A percentile compares a stretch with the other conserved stretches of the same genome.
Conservation (phyloP, 352 stramenopile species). For the Elongisporangium anandrum region DNA sequence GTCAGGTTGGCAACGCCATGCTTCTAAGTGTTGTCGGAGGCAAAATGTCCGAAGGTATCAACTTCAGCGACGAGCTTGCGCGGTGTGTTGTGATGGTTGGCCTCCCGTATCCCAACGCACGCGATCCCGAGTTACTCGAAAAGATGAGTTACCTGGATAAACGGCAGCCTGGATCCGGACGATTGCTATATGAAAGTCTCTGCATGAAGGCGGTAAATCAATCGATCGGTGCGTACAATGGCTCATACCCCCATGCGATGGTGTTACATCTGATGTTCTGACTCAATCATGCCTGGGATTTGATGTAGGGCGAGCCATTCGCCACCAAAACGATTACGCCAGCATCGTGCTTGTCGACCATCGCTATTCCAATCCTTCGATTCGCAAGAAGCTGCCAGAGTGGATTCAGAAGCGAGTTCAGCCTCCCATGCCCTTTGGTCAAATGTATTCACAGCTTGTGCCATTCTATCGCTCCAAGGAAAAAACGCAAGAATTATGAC, state of each 20-base stretch:
- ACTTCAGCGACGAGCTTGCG: conserved; percentile 98
- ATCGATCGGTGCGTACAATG: conserved; percentile 73
- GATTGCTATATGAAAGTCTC: conserved; percentile 96
- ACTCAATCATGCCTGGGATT: too few species aligned
- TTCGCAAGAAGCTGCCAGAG: conserved; percentile 64
- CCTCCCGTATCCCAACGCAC: conserved; percentile 96
- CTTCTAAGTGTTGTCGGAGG: conserved; percentile 97
- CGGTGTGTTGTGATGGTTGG: conserved; percentile 97
- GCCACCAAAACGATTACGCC: conserved; percentile 97
- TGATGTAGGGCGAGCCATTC: conserved; percentile 95
- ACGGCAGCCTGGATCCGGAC: conserved; percentile 48
- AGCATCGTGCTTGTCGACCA: conserved; percentile 95
- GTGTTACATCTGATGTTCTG: too few species aligned
- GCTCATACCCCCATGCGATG: too few species aligned
- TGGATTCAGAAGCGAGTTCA: conserved; percentile 83
- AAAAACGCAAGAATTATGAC: too few species aligned
- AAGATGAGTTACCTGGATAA: conserved; percentile 95
- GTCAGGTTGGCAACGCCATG: conserved; percentile 49
- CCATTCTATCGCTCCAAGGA: conserved; percentile 74
- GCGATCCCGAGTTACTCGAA: conserved; percentile 94
- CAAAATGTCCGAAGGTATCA: conserved; percentile 99
- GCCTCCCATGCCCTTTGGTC: conserved; percentile 53
- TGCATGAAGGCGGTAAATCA: conserved; percentile 99
- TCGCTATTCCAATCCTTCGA: conserved; percentile 81
- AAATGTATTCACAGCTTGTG: conserved; percentile 68